These are phyloP conservation scores for Candida tallmaniae DNA, from an alignment of 805 yeast genomes.

Conservation along the genomic window DNA sequence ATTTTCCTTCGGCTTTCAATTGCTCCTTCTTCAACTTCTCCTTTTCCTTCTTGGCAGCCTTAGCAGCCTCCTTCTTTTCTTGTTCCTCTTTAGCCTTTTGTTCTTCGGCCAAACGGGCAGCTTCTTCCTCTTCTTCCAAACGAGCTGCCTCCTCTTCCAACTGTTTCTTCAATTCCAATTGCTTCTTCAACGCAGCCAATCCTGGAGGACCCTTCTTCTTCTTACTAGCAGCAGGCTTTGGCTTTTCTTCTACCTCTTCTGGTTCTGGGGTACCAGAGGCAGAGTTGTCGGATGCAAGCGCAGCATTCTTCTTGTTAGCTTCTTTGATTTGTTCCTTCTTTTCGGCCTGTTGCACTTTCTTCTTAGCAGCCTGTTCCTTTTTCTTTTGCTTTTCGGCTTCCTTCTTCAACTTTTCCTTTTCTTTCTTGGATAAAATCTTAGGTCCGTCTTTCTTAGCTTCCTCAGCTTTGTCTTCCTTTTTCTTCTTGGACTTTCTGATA, in stretches of 20 bases:
- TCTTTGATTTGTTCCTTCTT: slow-evolving; percentile 54
- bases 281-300: slow-evolving; percentile 24
- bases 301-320: slow-evolving; percentile 42
- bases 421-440: slow-evolving; percentile 84
- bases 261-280: slow-evolving; percentile 33
- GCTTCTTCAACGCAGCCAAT: slow-evolving; percentile 85
- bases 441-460: slow-evolving; percentile 56
- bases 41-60: slow-evolving; percentile 72
- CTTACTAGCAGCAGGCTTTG: slow-evolving; percentile 36
- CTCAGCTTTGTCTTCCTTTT: slow-evolving; percentile 54
- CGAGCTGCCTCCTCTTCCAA: slow-evolving; percentile 78
- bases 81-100: slow-evolving; percentile 55
- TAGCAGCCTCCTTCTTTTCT: slow-evolving; percentile 55
- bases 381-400: slow-evolving; percentile 86
- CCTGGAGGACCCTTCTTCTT: slow-evolving; percentile 81
- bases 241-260: slow-evolving; percentile 28
- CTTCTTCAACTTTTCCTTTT: slow-evolving; percentile 91
- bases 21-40: slow-evolving; percentile 85
- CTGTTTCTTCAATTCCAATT: slow-evolving; percentile 83
- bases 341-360: slow-evolving; percentile 66
- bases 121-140: slow-evolving; percentile 64
- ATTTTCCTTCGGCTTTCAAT: slow-evolving; percentile 93
- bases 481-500: slow-evolving; percentile 73
- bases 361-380: slow-evolving; percentile 84
- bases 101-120: slow-evolving; percentile 47